phyloP scores from a whole-genome alignment of 495 filamentous ascomycete genomes.

The Lasiosphaeris hirsuta region DNA sequence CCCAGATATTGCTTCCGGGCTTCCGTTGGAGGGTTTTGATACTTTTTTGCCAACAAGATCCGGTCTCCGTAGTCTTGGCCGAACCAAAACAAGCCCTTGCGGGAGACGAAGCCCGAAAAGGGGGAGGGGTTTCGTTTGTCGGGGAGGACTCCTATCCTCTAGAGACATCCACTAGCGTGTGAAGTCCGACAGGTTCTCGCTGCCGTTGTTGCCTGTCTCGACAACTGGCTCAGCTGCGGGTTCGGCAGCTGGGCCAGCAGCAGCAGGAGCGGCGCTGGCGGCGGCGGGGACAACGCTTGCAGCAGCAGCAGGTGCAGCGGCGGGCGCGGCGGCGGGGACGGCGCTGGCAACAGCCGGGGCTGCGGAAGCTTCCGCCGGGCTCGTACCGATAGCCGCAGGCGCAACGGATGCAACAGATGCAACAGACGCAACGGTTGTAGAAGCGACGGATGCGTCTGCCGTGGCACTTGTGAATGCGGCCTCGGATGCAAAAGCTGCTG shows the following conservation, averaged over 20 bases:
- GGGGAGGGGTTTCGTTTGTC: no score
- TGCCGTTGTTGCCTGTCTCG: not conserved
- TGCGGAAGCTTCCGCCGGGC: not conserved
- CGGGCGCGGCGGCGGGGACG: not conserved
- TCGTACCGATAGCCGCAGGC: not conserved
- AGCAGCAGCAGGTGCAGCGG: conserved; percentile 7
- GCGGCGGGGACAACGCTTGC: conserved; percentile 6
- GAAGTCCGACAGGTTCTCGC: conserved; percentile 27
- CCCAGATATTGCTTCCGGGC: not conserved
- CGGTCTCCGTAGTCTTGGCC: not conserved
- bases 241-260: not conserved
- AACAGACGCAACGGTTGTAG: not conserved
- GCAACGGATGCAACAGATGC: not conserved
- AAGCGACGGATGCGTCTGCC: conserved; percentile 1
- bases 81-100: no score
- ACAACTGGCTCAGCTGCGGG: conserved; percentile 6
- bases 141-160: no score
- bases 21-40: not conserved
- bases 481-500: not conserved
- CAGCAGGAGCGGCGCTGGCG: conserved; percentile 10
- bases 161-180: conserved; percentile 18
- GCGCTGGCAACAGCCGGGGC: conserved; percentile 4
- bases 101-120: no score
- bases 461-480: conserved; percentile 2
- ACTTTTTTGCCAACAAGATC: not conserved